Evolutionary conservation across 73 alveolate genomes (phyloP), one percentile per base, ranked within the genome.

Genomic region (Halteria grandinella): DNA sequence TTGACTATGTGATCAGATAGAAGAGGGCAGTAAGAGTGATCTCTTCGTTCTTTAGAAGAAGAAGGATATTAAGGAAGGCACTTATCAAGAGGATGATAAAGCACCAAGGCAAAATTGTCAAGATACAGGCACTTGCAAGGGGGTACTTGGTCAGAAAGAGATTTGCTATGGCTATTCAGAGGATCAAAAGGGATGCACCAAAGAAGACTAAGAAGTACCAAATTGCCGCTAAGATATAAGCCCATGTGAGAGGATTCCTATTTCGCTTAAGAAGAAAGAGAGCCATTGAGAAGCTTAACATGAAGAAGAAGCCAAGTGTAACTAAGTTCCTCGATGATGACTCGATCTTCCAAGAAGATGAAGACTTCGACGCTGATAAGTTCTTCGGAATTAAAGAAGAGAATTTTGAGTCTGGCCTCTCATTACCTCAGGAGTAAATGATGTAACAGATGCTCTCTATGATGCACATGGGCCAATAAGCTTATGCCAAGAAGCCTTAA

Each of bases 351-450:
- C n/a, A n/a, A n/a, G n/a, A n/a, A 14, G 66, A 63, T 54, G 90
- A 80, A n/a, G 79, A 49, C 15, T 49, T 69, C 69, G 90, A 80
- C 34, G 75, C 79, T 1, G 81, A 69, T 28, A 75, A 80, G n/a
- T 80, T 69, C 85, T 80, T 80, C 41, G 60, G 77, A 20, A 70
- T 70, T 7, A 55, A 70, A 36, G 79, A 75, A 18, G 84, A 80
- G 29, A 53, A 48, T 15, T 29, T 80, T 3, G 60, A 80, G 15
- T 23, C 33, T 17, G 79, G 66, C 1, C 45, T 80, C 14, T 23
- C 31, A 1, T 18, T 80, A 1, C 90, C 90, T 15, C 49, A 80
- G 20, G 79, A 80, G 34, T 60, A 79, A 36, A 60, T 69, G 75
- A 66, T 80, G 85, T 29, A 43, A 44, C 18, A 54, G 18, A 69